Evolutionary conservation across 164 flowering plant species (phyloP).

Genomic region (Taxillus chinensis): DNA sequence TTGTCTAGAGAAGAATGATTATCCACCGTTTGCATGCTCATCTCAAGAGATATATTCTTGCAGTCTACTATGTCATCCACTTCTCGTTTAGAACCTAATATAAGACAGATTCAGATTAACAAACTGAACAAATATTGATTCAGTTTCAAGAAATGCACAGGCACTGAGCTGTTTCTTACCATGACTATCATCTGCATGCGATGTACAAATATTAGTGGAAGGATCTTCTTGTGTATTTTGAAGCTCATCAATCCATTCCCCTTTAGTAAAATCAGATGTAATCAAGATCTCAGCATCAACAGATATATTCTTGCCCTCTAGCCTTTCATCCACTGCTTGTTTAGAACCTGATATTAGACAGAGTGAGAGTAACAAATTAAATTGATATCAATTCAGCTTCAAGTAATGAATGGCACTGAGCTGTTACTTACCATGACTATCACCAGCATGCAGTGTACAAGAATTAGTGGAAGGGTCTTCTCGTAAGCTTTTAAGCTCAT

Average conservation of each 20-base stretch:
- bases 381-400: not conserved
- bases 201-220: constrained; percentile 9
- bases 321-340: constrained; percentile 19
- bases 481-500: constrained; percentile 9
- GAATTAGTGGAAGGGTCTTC: constrained; percentile 18
- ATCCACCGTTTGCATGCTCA: constrained; percentile 11
- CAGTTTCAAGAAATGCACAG: not conserved
- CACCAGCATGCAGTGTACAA: constrained; percentile 9
- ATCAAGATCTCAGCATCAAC: constrained; percentile 5
- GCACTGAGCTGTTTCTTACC: constrained; percentile 14
- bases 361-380: not conserved
- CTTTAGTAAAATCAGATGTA: too few species aligned
- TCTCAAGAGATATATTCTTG: constrained; percentile 13
- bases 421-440: constrained; percentile 23
- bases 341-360: constrained; percentile 11
- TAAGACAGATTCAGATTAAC: not conserved
- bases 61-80: constrained; percentile 24
- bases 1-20: constrained; percentile 22
- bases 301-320: constrained; percentile 16
- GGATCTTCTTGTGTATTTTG: constrained; percentile 19
- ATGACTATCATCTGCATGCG: constrained; percentile 17
- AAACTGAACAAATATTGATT: not conserved
- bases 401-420: not conserved
- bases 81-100: constrained; percentile 14
- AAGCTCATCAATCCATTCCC: too few species aligned